Evolutionary conservation across 805 yeast genomes (phyloP).

Genomic region (Candida arabinofermentans): DNA sequence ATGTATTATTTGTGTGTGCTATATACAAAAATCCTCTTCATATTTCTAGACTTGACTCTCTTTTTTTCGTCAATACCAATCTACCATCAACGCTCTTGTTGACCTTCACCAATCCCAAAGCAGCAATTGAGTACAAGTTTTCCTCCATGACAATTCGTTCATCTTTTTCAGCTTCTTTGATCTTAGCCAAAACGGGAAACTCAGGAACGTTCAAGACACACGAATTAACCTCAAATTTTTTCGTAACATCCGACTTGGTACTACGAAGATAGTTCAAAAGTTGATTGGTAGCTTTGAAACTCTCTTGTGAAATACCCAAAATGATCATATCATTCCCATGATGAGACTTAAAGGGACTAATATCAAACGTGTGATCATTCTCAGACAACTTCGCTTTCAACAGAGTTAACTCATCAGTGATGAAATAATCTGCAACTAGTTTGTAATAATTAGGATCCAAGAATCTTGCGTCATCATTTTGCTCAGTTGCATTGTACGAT

Average conservation of each 20-base stretch:
- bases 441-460: constrained; percentile 21
- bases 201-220: constrained; percentile 21
- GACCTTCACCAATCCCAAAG: constrained; percentile 24
- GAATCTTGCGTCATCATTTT: background rate
- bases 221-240: constrained; percentile 11
- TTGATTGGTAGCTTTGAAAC: constrained; percentile 8
- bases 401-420: constrained; percentile 8
- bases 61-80: constrained; percentile 14
- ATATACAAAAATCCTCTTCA: no score
- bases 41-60: background rate
- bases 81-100: constrained; percentile 15
- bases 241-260: background rate
- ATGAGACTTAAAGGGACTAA: background rate
- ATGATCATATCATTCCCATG: constrained; percentile 5
- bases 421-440: constrained; percentile 19
- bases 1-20: no score
- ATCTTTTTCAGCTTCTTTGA: constrained; percentile 4
- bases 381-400: constrained; percentile 5
- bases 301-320: constrained; percentile 14
- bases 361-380: background rate
- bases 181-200: constrained; percentile 19
- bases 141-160: constrained; percentile 9
- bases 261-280: constrained; percentile 11
- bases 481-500: constrained; percentile 6
- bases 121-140: constrained; percentile 22